Conservation (phyloP, 345 rosid species). For the Mercurialis annua region DNA sequence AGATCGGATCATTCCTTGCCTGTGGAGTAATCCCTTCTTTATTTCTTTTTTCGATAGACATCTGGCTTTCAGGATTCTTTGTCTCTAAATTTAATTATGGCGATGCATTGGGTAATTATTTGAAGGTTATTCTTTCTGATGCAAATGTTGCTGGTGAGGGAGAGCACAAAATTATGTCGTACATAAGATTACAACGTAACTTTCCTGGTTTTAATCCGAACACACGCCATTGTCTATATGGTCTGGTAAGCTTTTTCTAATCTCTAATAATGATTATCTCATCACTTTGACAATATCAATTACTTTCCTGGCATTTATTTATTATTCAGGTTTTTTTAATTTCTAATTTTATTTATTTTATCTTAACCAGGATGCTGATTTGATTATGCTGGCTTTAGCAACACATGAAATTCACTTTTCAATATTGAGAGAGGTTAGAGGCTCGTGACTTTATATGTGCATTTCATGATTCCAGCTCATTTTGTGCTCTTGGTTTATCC, state of each 20-base stretch:
- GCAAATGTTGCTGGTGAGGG: conserved; percentile 97
- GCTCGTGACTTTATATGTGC: conserved; percentile 14
- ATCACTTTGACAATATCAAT: background rate
- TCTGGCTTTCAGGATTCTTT: conserved; percentile 50
- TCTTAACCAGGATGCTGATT: conserved; percentile 86
- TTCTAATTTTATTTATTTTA: conserved; percentile 5
- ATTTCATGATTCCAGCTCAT: background rate
- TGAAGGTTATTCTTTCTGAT: conserved; percentile 99
- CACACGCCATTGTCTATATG: conserved; percentile 87
- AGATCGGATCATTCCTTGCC: conserved; percentile 48
- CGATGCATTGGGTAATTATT: conserved; percentile 58
- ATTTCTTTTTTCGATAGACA: conserved; percentile 22
- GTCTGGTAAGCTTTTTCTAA: conserved; percentile 61
- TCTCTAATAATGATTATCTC: conserved; percentile 1
- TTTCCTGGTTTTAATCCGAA: conserved; percentile 88
- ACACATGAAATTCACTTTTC: conserved; percentile 99
- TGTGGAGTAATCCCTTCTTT: conserved; percentile 53
- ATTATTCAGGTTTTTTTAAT: background rate
- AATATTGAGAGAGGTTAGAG: conserved; percentile 84
- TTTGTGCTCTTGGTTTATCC: background rate
- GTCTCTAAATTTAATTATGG: conserved; percentile 56
- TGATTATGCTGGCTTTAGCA: conserved; percentile 94
- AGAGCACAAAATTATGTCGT: conserved; percentile 98
- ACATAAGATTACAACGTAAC: conserved; percentile 81
- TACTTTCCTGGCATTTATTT: background rate